Evolutionary conservation across 176 grass and related monocot genomes (phyloP).

Genomic region (Dactylis glomerata): DNA sequence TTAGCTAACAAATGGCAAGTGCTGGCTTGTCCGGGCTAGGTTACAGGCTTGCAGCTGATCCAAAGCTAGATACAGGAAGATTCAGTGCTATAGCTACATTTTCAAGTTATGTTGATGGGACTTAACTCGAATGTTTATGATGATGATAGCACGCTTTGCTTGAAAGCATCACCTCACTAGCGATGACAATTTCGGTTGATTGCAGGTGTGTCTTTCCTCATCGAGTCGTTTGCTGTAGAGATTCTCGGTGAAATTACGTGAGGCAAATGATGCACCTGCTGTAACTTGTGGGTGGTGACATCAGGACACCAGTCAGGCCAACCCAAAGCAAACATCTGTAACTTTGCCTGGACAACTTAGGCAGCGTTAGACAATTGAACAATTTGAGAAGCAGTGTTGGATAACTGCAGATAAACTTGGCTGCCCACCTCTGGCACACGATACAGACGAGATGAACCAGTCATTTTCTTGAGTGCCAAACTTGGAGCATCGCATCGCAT

Average conservation of each 20-base stretch:
- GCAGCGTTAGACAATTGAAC: too few relatives aligned
- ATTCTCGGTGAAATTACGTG: neutral
- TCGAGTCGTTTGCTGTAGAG: neutral
- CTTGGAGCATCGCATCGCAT: too few relatives aligned
- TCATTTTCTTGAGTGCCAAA: too few relatives aligned
- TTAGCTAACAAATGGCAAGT: neutral
- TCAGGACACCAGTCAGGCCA: neutral
- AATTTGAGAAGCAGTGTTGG: neutral
- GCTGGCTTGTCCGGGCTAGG: neutral
- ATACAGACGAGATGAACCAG: too few relatives aligned
- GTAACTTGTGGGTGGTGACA: neutral
- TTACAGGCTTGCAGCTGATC: neutral
- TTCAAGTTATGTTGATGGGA: neutral
- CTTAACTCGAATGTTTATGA: neutral
- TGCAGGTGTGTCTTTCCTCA: neutral
- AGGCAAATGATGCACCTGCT: neutral
- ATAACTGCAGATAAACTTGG: neutral
- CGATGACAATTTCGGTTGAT: neutral
- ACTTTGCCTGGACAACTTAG: too few relatives aligned
- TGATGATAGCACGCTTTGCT: slow-evolving; percentile 17
- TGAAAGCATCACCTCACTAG: slow-evolving; percentile 11
- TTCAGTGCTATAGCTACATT: neutral
- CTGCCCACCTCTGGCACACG: too few relatives aligned
- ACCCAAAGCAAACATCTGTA: neutral
- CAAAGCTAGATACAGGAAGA: neutral